phyloP scores from a whole-genome alignment of 768 basidiomycete genomes.

The Paxillus rubicundulus region DNA sequence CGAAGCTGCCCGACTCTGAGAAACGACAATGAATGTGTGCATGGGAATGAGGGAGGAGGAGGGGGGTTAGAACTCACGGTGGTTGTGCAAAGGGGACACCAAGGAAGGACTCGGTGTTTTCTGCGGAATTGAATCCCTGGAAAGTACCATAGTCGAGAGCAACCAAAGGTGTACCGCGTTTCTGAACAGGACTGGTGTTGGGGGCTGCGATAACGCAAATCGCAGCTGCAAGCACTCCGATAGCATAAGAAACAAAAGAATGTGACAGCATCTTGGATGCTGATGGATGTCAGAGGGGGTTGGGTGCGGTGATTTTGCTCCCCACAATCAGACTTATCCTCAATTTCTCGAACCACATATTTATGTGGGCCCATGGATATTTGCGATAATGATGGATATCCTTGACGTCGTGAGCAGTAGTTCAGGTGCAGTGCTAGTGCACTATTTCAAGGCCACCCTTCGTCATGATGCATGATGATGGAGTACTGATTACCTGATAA shows the following conservation, averaged over 20 bases:
- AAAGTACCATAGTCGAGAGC: conserved; percentile 18
- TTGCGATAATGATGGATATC: no score
- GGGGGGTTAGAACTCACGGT: not conserved
- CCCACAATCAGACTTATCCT: no score
- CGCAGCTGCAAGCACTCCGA: not conserved
- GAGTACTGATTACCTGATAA: no score
- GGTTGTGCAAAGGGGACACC: conserved; percentile 17
- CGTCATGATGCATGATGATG: no score
- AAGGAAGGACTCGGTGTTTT: conserved; percentile 13
- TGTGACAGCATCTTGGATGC: not conserved
- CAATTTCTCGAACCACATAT: no score
- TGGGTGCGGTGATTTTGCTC: no score
- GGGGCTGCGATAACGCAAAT: not conserved
- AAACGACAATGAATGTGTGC: not conserved
- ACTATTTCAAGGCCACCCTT: no score
- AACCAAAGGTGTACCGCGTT: conserved; percentile 6
- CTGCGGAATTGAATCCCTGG: conserved; percentile 11
- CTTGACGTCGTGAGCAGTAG: no score
- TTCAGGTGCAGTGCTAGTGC: no score
- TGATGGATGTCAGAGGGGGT: conserved; percentile 1
- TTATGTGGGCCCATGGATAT: no score
- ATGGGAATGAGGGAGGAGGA: no score
- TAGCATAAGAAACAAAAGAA: not conserved
- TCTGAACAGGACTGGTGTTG: not conserved
- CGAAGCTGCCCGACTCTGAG: conserved; percentile 16